These are phyloP conservation scores for Epichloe sylvatica DNA, from an alignment of 2,329 filamentous ascomycete genomes.

Conservation along the genomic window DNA sequence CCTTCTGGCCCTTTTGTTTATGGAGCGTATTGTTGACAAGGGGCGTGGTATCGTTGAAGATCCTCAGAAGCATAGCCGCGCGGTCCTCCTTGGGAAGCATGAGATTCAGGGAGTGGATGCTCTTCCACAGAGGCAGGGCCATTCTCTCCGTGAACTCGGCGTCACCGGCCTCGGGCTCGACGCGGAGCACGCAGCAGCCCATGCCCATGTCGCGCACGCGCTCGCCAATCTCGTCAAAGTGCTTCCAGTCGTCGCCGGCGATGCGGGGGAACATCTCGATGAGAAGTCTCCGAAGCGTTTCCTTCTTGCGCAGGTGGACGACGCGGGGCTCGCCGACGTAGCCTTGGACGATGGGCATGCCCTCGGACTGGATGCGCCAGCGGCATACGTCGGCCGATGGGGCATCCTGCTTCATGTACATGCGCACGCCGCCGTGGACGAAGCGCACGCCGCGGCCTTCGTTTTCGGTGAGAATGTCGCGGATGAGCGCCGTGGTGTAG, in stretches of 20 bases:
- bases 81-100: slow-evolving; percentile 98
- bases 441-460: slow-evolving; percentile 88
- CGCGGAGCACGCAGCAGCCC: slow-evolving; percentile 81
- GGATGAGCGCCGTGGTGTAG: slow-evolving; percentile 75
- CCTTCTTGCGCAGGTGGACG: slow-evolving; percentile 59
- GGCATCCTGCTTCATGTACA: slow-evolving; percentile 97
- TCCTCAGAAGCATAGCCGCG: slow-evolving; percentile 74
- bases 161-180: slow-evolving; percentile 59
- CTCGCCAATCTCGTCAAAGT: slow-evolving; percentile 78
- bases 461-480: slow-evolving; percentile 74
- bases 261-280: slow-evolving; percentile 96
- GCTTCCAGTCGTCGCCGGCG: slow-evolving; percentile 55
- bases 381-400: slow-evolving; percentile 75
- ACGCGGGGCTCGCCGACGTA: slow-evolving; percentile 73
- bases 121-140: slow-evolving; percentile 88
- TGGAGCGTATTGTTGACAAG: slow-evolving; percentile 56
- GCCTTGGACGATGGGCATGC: slow-evolving; percentile 77
- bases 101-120: slow-evolving; percentile 78
- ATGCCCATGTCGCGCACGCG: slow-evolving; percentile 65
- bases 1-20: slow-evolving; percentile 27
- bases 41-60: slow-evolving; percentile 81
- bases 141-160: slow-evolving; percentile 56
- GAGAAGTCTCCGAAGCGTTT: slow-evolving; percentile 68
- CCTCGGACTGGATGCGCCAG: slow-evolving; percentile 93
- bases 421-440: slow-evolving; percentile 91